These are phyloP conservation scores for Chlorociboria aeruginascens DNA, from an alignment of 495 filamentous ascomycete species.

Conservation along the genomic window DNA sequence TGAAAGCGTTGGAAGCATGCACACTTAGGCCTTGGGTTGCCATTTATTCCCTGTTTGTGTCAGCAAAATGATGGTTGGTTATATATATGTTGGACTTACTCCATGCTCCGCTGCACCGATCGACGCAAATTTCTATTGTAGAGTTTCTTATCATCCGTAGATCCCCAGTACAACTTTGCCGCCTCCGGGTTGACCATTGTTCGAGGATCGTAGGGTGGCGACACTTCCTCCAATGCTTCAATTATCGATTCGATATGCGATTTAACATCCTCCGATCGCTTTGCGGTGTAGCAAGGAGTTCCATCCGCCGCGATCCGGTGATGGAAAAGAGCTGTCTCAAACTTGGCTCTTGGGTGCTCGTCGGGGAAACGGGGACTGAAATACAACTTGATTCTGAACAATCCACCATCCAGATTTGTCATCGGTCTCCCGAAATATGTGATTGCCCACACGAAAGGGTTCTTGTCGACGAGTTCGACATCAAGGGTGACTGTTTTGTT, in stretches of 20 bases:
- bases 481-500: constrained; percentile 58
- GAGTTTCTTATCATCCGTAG: constrained; percentile 59
- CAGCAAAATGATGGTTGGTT: neutral
- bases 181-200: constrained; percentile 83
- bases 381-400: constrained; percentile 68
- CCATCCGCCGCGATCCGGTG: constrained; percentile 73
- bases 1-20: no score
- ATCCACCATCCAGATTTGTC: constrained; percentile 86
- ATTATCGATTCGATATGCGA: constrained; percentile 82
- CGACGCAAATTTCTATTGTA: constrained; percentile 73
- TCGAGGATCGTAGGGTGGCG: constrained; percentile 79
- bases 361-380: constrained; percentile 85
- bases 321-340: constrained; percentile 77
- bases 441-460: constrained; percentile 53
- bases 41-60: constrained; percentile 8
- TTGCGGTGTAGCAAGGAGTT: constrained; percentile 72
- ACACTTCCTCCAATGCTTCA: constrained; percentile 71
- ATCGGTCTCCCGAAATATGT: constrained; percentile 87
- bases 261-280: constrained; percentile 62
- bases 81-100: constrained; percentile 21
- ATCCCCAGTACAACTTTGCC: constrained; percentile 78
- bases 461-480: constrained; percentile 58
- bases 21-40: neutral
- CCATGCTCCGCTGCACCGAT: constrained; percentile 43
- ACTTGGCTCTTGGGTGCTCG: constrained; percentile 77